A percentile compares a stretch with the other conserved stretches of the same genome.
These are phyloP conservation scores for Pholiota microspora DNA, from an alignment of 768 basidiomycete species.

Conservation along the genomic window DNA sequence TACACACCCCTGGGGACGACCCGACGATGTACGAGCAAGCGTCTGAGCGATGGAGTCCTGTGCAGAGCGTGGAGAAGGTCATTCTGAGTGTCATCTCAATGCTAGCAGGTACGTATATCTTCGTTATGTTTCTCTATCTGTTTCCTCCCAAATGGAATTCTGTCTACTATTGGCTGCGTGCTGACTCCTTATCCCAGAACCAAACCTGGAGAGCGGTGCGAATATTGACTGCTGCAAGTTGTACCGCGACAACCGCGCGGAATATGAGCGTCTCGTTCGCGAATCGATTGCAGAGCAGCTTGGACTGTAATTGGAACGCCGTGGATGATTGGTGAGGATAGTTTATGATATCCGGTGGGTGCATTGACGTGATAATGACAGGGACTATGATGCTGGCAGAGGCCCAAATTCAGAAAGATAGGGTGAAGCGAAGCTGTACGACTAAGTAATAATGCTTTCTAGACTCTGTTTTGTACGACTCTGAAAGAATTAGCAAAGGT, in stretches of 20 bases:
- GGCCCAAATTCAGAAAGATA: no score
- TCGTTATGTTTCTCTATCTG: no score
- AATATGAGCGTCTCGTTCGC: constrained; percentile 87
- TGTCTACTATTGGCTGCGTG: no score
- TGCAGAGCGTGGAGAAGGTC: constrained; percentile 97
- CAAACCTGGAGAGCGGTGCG: constrained; percentile 95
- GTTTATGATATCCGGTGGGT: no score
- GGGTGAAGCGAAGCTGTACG: no score
- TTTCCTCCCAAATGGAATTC: no score
- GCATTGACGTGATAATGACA: no score
- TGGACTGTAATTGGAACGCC: constrained; percentile 46
- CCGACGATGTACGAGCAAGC: constrained; percentile 94
- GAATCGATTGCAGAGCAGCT: constrained; percentile 84
- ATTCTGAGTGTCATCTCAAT: constrained; percentile 95
- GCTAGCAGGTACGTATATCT: constrained; percentile 88
- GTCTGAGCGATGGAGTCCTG: constrained; percentile 98
- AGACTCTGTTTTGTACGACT: no score
- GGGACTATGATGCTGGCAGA: no score
- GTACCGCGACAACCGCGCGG: constrained; percentile 83
- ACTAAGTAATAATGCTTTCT: no score
- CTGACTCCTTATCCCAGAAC: constrained; percentile 49
- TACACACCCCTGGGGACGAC: constrained; percentile 92
- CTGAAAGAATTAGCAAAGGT: no score
- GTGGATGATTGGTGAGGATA: no score
- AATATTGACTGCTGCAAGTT: constrained; percentile 98